Percentiles rank a stretch among this genome's conserved stretches.
Conservation (phyloP, 2,329 filamentous ascomycete species). For the Didymella exigua region DNA sequence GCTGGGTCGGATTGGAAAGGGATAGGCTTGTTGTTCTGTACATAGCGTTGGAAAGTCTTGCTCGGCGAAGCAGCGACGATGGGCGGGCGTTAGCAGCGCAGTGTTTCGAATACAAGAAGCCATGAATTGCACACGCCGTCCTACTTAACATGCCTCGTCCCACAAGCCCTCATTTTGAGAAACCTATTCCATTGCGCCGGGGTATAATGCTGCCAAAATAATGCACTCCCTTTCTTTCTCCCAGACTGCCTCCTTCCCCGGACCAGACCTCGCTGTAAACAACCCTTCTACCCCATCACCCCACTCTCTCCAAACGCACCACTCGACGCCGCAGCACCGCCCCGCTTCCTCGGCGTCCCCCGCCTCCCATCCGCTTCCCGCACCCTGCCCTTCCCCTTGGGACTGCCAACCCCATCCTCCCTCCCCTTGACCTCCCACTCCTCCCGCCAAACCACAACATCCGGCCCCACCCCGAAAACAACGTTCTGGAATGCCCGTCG, state of each 20-base stretch:
- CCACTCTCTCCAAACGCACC: neutral
- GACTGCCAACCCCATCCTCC: slow-evolving; percentile 12
- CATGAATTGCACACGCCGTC: neutral
- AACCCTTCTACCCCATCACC: neutral
- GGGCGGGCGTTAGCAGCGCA: neutral
- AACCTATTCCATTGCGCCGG: neutral
- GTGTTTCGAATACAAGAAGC: neutral
- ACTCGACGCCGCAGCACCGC: neutral
- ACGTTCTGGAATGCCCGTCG: slow-evolving; percentile 40
- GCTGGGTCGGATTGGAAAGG: neutral
- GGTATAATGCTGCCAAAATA: slow-evolving; percentile 18
- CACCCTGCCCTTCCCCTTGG: slow-evolving; percentile 24
- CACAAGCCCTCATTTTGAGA: neutral
- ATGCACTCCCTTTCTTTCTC: neutral
- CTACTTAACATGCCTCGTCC: neutral
- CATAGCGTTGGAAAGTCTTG: neutral
- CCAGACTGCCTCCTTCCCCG: slow-evolving; percentile 3
- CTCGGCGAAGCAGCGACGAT: slow-evolving; percentile 1
- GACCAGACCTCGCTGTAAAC: too few relatives aligned
- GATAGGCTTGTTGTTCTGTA: neutral
- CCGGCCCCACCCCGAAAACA: slow-evolving; percentile 31
- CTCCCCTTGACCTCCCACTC: slow-evolving; percentile 28
- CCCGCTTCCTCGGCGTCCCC: slow-evolving; percentile 17
- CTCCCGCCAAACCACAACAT: slow-evolving; percentile 22
- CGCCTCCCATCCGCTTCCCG: slow-evolving; percentile 21